Evolutionary conservation across 768 basidiomycete species (phyloP).

Genomic region (Pleurotus citrinopileatus): DNA sequence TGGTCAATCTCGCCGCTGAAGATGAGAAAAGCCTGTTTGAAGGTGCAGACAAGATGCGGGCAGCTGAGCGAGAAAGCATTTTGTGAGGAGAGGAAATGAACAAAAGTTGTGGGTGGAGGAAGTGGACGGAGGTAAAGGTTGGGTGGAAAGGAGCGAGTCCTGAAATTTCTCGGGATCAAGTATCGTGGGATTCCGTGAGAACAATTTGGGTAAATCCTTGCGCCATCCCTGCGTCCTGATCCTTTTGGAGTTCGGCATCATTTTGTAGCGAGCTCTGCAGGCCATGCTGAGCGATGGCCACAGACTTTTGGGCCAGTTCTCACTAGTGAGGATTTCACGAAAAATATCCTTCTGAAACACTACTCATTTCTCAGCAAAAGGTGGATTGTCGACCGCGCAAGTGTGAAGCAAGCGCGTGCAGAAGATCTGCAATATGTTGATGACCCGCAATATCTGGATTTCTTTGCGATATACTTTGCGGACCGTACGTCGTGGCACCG

Average conservation of each 20-base stretch:
- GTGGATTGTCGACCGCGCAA: slow-evolving; percentile 85
- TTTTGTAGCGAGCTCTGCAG: too few relatives aligned
- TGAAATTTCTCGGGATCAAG: neutral
- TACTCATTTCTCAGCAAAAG: slow-evolving; percentile 62
- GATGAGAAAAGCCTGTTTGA: slow-evolving; percentile 75
- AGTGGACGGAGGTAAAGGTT: slow-evolving; percentile 1
- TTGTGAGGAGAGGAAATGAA: slow-evolving; percentile 15
- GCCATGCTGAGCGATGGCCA: slow-evolving; percentile 56
- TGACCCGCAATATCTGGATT: slow-evolving; percentile 72
- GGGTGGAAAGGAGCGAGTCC: neutral
- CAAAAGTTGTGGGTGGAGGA: slow-evolving; percentile 19
- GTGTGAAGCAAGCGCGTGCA: slow-evolving; percentile 67
- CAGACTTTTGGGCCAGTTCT: slow-evolving; percentile 90
- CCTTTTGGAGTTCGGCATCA: too few relatives aligned
- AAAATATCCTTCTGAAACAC: neutral
- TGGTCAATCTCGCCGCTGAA: slow-evolving; percentile 66
- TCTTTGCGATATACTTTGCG: slow-evolving; percentile 86
- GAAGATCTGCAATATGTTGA: slow-evolving; percentile 80
- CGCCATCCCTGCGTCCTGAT: too few relatives aligned
- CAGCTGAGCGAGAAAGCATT: slow-evolving; percentile 69
- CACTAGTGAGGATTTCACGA: slow-evolving; percentile 58
- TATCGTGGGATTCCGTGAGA: slow-evolving; percentile 4
- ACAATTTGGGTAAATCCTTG: neutral
- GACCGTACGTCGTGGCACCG: slow-evolving; percentile 55
- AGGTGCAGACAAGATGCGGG: slow-evolving; percentile 51